Base-by-base conservation (phyloP, 257 asterid species). In the Penstemon barbatus region DNA sequence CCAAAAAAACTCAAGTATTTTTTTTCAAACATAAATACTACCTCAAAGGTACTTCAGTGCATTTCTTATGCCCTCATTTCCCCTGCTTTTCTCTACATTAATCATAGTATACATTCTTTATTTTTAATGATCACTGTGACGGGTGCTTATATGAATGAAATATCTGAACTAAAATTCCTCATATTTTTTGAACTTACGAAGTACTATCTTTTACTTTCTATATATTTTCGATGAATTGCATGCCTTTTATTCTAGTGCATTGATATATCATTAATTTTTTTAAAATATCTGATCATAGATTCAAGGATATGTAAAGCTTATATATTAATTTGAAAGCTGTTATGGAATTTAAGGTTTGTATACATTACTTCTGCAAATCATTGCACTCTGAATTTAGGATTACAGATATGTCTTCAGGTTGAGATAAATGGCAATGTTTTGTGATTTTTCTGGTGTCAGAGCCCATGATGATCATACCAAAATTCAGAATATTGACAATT, bases 381-480 rank as follows among this genome's bases (percentile, higher is more conserved):
- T 19, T 52, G 52, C 70, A 33, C 49, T 51, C 71, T 13, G 49
- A 53, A 43, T 54, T 52, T 66, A 53, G 42, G 65, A 57, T 36
- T 33, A 55, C 6, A 40, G 71, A 52, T 68, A 36, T 39, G 15
- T 68, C 65, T 57, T 45, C 9, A 46, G 46, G 36, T 66, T 54
- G 64, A 58, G 46, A 68, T 45, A 25, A 58, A 36, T 41, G 52
- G 36, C 46, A 44, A 41, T 44, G 19, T 37, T 57, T 53, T 70
- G 59, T 57, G 33, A 12, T 51, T 51, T 18, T 72, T 61, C 63
- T 59, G 51, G 39, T 62, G 66, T 45, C 39, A 10, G 45, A 54
- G 13, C 45, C 39, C 68, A 49, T 74, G 62, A 48, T 65, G 56
- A 58, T 50, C 39, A 71, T 67, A 37, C 45, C 54, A 57, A 48